These are phyloP conservation scores for Pachysandra terminalis DNA, from an alignment of 164 flowering plant species.

Conservation along the genomic window DNA sequence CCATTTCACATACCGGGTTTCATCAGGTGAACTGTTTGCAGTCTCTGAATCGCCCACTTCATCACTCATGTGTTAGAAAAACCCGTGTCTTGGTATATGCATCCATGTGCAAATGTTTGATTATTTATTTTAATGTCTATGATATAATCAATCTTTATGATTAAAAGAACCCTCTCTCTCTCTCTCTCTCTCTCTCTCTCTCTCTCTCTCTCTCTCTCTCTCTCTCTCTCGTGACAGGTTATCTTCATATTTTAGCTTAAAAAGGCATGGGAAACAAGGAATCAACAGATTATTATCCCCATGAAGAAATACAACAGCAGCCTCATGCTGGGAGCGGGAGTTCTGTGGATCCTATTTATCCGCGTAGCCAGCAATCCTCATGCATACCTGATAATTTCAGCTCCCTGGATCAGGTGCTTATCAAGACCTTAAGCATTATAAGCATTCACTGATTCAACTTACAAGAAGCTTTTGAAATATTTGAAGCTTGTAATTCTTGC, in stretches of 20 bases:
- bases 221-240: neutral
- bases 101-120: too few relatives aligned
- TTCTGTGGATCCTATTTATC: slow-evolving; percentile 9
- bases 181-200: neutral
- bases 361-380: slow-evolving; percentile 10
- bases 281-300: slow-evolving; percentile 21
- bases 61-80: too few relatives aligned
- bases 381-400: slow-evolving; percentile 38
- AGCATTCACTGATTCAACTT: neutral
- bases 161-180: neutral
- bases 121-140: too few relatives aligned
- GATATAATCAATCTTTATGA: too few relatives aligned
- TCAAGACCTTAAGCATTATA: too few relatives aligned
- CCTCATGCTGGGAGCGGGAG: slow-evolving; percentile 4
- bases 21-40: too few relatives aligned
- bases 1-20: too few relatives aligned
- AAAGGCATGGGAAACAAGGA: slow-evolving; percentile 31
- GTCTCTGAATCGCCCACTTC: too few relatives aligned
- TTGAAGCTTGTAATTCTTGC: neutral
- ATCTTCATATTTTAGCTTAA: neutral
- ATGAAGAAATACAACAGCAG: slow-evolving; percentile 8
- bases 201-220: neutral
- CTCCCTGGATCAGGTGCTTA: slow-evolving; percentile 43
- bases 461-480: neutral
- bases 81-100: too few relatives aligned